These are phyloP conservation scores for Cryphonectria naterciae DNA, from an alignment of 2,329 filamentous ascomycete species.

Conservation along the genomic window DNA sequence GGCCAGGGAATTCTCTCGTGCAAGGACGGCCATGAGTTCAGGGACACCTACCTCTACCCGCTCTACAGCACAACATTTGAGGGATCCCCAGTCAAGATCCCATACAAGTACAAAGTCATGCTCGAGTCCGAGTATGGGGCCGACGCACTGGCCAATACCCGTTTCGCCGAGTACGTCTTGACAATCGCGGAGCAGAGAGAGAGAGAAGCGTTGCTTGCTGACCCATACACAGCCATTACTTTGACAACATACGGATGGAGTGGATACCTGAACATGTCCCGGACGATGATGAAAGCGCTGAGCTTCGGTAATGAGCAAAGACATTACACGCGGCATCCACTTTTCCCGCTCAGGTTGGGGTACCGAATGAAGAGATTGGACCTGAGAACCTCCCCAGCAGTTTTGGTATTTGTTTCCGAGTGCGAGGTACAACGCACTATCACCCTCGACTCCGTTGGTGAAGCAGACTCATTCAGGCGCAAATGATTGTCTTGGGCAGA, in stretches of 20 bases:
- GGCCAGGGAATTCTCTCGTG: slow-evolving; percentile 52
- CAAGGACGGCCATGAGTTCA: slow-evolving; percentile 56
- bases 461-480: background rate
- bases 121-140: slow-evolving; percentile 61
- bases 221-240: slow-evolving; percentile 43
- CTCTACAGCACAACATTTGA: slow-evolving; percentile 72
- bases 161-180: slow-evolving; percentile 55
- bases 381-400: background rate
- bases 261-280: slow-evolving; percentile 33
- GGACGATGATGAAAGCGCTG: background rate
- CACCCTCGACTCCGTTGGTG: background rate
- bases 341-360: background rate
- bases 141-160: slow-evolving; percentile 53
- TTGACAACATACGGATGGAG: slow-evolving; percentile 44
- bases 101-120: slow-evolving; percentile 63
- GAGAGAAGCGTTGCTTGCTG: slow-evolving; percentile 22
- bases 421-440: background rate
- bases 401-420: background rate
- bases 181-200: background rate
- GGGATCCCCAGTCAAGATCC: slow-evolving; percentile 67
- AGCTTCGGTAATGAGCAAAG: background rate
- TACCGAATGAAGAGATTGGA: background rate
- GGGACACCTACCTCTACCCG: slow-evolving; percentile 66
- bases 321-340: background rate
- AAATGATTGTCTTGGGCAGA: background rate